phyloP scores from a whole-genome alignment of 2,329 filamentous ascomycete species.

The Gliomastix tumulicola region DNA sequence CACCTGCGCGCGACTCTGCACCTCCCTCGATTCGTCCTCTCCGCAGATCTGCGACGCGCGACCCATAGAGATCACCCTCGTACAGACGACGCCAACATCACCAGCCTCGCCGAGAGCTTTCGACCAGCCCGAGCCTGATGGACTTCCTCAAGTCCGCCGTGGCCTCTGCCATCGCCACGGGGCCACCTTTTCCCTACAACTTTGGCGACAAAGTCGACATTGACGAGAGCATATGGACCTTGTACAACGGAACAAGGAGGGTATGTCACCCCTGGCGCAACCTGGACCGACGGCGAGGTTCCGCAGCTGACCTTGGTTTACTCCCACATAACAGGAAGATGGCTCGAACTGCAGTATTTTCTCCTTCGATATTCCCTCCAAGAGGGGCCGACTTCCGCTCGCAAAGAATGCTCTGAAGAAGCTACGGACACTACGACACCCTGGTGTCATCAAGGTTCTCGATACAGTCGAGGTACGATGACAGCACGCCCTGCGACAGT shows the following conservation, averaged over 20 bases:
- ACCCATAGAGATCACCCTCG: too few relatives aligned
- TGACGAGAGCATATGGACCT: slow-evolving; percentile 91
- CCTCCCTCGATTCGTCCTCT: too few relatives aligned
- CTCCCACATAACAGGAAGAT: slow-evolving; percentile 61
- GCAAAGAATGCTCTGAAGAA: slow-evolving; percentile 94
- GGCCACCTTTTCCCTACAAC: slow-evolving; percentile 84
- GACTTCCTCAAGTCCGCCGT: slow-evolving; percentile 98
- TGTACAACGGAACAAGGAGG: slow-evolving; percentile 89
- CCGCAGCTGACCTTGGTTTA: too few relatives aligned
- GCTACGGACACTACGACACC: slow-evolving; percentile 85
- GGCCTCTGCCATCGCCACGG: slow-evolving; percentile 92
- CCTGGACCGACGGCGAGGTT: not conserved
- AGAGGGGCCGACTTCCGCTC: slow-evolving; percentile 74
- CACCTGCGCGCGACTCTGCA: too few relatives aligned
- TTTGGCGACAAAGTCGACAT: slow-evolving; percentile 91
- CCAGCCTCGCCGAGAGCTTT: too few relatives aligned
- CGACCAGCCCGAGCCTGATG: too few relatives aligned
- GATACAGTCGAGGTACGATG: slow-evolving; percentile 78
- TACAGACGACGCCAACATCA: not conserved
- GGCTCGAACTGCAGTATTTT: slow-evolving; percentile 93
- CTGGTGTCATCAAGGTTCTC: slow-evolving; percentile 87
- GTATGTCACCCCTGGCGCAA: too few relatives aligned
- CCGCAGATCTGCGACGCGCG: too few relatives aligned
- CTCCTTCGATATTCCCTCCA: slow-evolving; percentile 81
- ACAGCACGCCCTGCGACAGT: slow-evolving; percentile 1